These are phyloP conservation scores for Phytophthora capsici DNA, from an alignment of 352 stramenopile genomes.

Conservation along the genomic window DNA sequence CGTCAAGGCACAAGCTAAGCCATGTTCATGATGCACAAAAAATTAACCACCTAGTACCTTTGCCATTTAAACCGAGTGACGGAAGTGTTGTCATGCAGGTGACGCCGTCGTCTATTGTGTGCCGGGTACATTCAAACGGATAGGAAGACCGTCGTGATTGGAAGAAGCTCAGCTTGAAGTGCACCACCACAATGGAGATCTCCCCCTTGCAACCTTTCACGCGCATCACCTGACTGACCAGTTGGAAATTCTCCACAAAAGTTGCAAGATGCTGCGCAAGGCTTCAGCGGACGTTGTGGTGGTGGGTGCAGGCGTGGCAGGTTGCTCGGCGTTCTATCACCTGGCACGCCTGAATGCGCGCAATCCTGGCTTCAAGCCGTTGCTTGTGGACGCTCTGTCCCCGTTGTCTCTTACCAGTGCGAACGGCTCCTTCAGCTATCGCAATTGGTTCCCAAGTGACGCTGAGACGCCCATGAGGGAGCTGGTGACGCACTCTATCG, in stretches of 20 bases:
- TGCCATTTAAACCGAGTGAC: constrained; percentile 27
- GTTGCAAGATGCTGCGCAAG: constrained; percentile 49
- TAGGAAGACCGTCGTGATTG: constrained; percentile 22
- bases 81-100: constrained; percentile 15
- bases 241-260: constrained; percentile 18
- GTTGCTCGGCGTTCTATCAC: constrained; percentile 83
- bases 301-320: constrained; percentile 73
- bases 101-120: constrained; percentile 1
- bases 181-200: constrained; percentile 13
- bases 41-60: constrained; percentile 16
- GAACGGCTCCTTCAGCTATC: constrained; percentile 84
- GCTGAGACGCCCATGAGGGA: constrained; percentile 70
- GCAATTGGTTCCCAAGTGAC: constrained; percentile 84
- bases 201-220: constrained; percentile 27
- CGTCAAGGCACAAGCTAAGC: neutral
- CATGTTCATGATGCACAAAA: constrained; percentile 30
- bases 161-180: constrained; percentile 29
- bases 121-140: neutral
- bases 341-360: constrained; percentile 68
- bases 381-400: constrained; percentile 72
- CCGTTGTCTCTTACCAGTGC: constrained; percentile 78
- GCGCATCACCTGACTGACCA: constrained; percentile 17
- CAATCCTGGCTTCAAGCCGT: constrained; percentile 68
- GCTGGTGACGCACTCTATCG: constrained; percentile 76
- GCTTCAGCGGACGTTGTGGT: constrained; percentile 70